phyloP scores from a whole-genome alignment of 2,329 filamentous ascomycete species.

The Neofusicoccum cordaticola region DNA sequence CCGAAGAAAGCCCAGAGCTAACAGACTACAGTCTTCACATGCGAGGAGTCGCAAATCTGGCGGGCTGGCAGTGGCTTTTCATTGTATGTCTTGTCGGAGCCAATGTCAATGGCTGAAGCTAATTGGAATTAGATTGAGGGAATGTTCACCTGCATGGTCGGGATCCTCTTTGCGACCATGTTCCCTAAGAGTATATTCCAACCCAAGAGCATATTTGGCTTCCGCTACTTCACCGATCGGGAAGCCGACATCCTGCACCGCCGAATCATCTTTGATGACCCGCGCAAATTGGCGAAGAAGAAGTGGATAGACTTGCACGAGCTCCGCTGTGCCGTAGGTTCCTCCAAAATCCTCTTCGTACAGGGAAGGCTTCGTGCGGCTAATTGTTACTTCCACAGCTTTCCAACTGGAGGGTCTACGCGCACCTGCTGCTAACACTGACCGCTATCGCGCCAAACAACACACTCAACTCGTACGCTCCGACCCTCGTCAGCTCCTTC shows the following conservation, averaged over 20 bases:
- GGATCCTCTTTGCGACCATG: conserved; percentile 43
- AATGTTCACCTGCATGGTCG: conserved; percentile 48
- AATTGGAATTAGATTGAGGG: conserved; percentile 43
- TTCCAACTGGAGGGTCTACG: conserved; percentile 31
- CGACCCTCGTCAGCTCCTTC: conserved; percentile 28
- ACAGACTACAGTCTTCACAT: conserved; percentile 47
- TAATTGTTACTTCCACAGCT: conserved; percentile 19
- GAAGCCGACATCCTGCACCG: conserved; percentile 44
- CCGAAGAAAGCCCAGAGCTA: not conserved
- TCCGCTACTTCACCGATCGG: conserved; percentile 38
- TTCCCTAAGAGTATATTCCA: conserved; percentile 48
- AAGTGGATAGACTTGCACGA: conserved; percentile 13
- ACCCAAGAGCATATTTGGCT: conserved; percentile 43
- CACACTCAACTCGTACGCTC: conserved; percentile 32
- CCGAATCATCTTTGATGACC: conserved; percentile 17
- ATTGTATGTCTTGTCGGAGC: conserved; percentile 16
- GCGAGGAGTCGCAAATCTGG: conserved; percentile 45
- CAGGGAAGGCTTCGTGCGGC: not conserved
- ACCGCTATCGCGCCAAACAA: conserved; percentile 31
- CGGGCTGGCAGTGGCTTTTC: conserved; percentile 60
- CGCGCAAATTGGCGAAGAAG: conserved; percentile 15
- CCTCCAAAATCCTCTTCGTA: too few species aligned
- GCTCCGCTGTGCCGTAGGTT: conserved; percentile 5
- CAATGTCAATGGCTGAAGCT: not conserved
- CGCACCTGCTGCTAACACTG: conserved; percentile 33